A percentile compares a stretch with the other conserved stretches of the same genome.
Conservation (phyloP, 192 early-diverging fungal species). For the Coemansia sp. region DNA sequence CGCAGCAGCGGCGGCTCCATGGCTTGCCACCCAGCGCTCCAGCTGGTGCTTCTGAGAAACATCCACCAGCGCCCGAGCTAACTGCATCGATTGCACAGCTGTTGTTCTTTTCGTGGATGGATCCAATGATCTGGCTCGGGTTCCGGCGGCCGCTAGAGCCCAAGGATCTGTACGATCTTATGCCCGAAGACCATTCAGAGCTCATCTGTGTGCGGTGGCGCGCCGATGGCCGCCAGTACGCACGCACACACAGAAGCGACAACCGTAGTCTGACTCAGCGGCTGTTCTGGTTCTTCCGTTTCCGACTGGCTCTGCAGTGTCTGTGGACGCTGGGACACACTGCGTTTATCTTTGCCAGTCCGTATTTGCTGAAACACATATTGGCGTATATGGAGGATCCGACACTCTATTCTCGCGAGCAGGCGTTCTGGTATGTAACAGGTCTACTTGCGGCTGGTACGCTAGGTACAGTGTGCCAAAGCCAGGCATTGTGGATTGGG, state of each 20-base stretch:
- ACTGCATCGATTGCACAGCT: slow-evolving; percentile 60
- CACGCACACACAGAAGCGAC: slow-evolving; percentile 33
- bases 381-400: slow-evolving; percentile 63
- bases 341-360: slow-evolving; percentile 55
- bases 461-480: slow-evolving; percentile 56
- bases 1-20: slow-evolving; percentile 46
- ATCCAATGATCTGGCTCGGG: slow-evolving; percentile 65
- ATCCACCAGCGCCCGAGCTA: slow-evolving; percentile 55
- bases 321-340: slow-evolving; percentile 53
- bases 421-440: slow-evolving; percentile 63
- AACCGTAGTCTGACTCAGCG: slow-evolving; percentile 29
- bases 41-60: slow-evolving; percentile 5
- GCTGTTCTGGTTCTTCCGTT: slow-evolving; percentile 55
- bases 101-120: slow-evolving; percentile 64
- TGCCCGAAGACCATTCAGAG: slow-evolving; percentile 41
- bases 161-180: slow-evolving; percentile 62
- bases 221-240: slow-evolving; percentile 26
- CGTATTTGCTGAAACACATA: slow-evolving; percentile 61
- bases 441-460: slow-evolving; percentile 58
- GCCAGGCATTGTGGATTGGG: slow-evolving; percentile 71
- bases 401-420: slow-evolving; percentile 48
- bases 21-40: slow-evolving; percentile 32
- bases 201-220: slow-evolving; percentile 37
- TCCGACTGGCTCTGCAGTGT: slow-evolving; percentile 52
- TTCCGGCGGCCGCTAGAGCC: slow-evolving; percentile 63